Percentiles rank a stretch among this genome's conserved stretches.
Evolutionary conservation across 129 eudicot genomes (phyloP).

Genomic region (Flaveria linearis): DNA sequence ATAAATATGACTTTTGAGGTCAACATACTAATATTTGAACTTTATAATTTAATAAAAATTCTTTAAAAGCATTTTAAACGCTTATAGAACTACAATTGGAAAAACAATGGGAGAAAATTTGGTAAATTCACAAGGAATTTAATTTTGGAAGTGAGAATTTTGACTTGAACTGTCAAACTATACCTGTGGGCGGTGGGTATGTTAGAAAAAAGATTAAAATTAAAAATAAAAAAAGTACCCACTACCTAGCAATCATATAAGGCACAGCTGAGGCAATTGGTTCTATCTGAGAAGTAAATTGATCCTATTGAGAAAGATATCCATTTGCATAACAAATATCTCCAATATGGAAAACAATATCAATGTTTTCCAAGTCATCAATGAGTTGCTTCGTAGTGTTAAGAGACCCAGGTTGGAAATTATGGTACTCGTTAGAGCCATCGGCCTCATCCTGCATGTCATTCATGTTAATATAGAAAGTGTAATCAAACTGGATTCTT

Average conservation of each 20-base stretch:
- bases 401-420: conserved; percentile 69
- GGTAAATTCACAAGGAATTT: neutral
- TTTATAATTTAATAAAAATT: neutral
- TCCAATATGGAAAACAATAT: conserved; percentile 77
- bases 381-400: conserved; percentile 68
- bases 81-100: neutral
- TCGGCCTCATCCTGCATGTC: conserved; percentile 64
- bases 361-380: conserved; percentile 56
- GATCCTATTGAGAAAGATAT: conserved; percentile 85
- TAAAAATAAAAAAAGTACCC: neutral
- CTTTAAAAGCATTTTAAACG: neutral
- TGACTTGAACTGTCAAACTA: conserved; percentile 18
- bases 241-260: conserved; percentile 75
- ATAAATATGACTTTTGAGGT: conserved; percentile 20
- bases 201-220: neutral
- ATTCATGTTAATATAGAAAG: conserved; percentile 14
- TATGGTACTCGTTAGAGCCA: conserved; percentile 73
- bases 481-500: too few species aligned
- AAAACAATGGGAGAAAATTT: neutral
- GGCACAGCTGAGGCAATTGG: conserved; percentile 69
- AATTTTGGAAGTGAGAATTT: conserved; percentile 18
- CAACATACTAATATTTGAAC: conserved; percentile 11
- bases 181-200: neutral
- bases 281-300: conserved; percentile 71
- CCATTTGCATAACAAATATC: conserved; percentile 81